These are phyloP conservation scores for Claviceps quebecensis DNA, from an alignment of 2,329 filamentous ascomycete species.

Conservation along the genomic window DNA sequence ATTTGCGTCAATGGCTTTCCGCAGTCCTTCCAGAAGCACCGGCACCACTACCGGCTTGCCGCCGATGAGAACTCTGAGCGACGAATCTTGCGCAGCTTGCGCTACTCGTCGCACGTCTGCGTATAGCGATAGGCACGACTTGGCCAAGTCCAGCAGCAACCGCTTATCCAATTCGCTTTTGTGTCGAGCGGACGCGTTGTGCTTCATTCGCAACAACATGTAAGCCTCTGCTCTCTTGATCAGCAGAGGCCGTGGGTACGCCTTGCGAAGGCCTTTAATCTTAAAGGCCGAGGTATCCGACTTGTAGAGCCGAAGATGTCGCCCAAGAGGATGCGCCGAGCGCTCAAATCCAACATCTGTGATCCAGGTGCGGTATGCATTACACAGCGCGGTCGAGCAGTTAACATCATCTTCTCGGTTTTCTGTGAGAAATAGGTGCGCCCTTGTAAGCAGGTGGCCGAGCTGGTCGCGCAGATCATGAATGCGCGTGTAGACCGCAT, in stretches of 20 bases:
- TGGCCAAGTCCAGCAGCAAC: conserved; percentile 71
- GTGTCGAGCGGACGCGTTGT: conserved; percentile 77
- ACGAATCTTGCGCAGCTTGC: conserved; percentile 83
- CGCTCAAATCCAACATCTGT: conserved; percentile 94
- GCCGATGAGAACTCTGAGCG: conserved; percentile 79
- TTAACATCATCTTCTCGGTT: conserved; percentile 92
- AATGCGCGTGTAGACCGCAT: conserved; percentile 55
- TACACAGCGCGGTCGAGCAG: conserved; percentile 87
- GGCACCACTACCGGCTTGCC: conserved; percentile 82
- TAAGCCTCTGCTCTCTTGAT: conserved; percentile 90
- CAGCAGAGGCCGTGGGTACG: conserved; percentile 83
- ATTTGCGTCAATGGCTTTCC: conserved; percentile 60
- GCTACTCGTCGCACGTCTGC: conserved; percentile 92
- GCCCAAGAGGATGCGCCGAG: conserved; percentile 83
- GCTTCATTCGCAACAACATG: conserved; percentile 82
- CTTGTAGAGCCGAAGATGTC: conserved; percentile 69
- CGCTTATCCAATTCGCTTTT: conserved; percentile 83
- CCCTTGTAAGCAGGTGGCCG: conserved; percentile 66
- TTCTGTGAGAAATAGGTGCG: conserved; percentile 68
- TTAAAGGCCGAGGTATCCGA: conserved; percentile 88
- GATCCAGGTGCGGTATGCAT: conserved; percentile 90
- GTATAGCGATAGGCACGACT: conserved; percentile 82
- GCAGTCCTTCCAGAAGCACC: conserved; percentile 65
- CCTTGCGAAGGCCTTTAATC: conserved; percentile 80
- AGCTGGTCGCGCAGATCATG: conserved; percentile 70